These are phyloP conservation scores for Rehmannia glutinosa DNA, from an alignment of 257 asterid genomes.

Conservation along the genomic window DNA sequence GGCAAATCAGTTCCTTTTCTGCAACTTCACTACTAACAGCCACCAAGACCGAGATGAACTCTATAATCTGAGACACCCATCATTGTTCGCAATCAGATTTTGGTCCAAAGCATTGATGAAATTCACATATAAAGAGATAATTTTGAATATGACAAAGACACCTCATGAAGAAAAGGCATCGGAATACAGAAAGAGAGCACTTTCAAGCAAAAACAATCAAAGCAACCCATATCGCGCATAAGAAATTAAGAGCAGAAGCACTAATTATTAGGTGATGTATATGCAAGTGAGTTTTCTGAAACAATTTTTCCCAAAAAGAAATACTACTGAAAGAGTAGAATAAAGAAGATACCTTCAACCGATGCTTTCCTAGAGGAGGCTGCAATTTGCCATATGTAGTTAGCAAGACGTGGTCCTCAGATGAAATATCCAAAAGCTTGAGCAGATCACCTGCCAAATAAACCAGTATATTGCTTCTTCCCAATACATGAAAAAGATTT, in stretches of 20 bases:
- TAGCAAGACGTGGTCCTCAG: slow-evolving; percentile 46
- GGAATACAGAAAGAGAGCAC: slow-evolving; percentile 17
- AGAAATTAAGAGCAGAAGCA: slow-evolving; percentile 10
- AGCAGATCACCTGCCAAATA: slow-evolving; percentile 65
- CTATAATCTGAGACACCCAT: slow-evolving; percentile 64
- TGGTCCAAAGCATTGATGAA: slow-evolving; percentile 9
- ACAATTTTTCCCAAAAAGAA: background rate
- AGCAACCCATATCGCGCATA: background rate
- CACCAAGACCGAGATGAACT: slow-evolving; percentile 85
- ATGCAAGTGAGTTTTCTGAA: background rate
- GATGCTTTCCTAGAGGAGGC: slow-evolving; percentile 93
- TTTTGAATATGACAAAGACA: slow-evolving; percentile 19
- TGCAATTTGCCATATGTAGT: slow-evolving; percentile 88
- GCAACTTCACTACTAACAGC: slow-evolving; percentile 71
- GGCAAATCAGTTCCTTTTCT: slow-evolving; percentile 71
- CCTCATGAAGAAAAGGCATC: background rate
- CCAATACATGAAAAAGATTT: slow-evolving; percentile 12
- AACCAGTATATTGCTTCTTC: slow-evolving; percentile 9
- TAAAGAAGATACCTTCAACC: slow-evolving; percentile 61
- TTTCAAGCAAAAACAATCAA: background rate
- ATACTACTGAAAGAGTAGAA: slow-evolving; percentile 3
- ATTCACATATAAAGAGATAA: background rate
- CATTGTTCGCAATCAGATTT: slow-evolving; percentile 25
- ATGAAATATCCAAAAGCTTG: slow-evolving; percentile 75
- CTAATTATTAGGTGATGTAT: background rate